Percentiles rank a stretch among this genome's conserved stretches.
Conservation (phyloP, 495 filamentous ascomycete genomes). For the Xeromyces bisporus region DNA sequence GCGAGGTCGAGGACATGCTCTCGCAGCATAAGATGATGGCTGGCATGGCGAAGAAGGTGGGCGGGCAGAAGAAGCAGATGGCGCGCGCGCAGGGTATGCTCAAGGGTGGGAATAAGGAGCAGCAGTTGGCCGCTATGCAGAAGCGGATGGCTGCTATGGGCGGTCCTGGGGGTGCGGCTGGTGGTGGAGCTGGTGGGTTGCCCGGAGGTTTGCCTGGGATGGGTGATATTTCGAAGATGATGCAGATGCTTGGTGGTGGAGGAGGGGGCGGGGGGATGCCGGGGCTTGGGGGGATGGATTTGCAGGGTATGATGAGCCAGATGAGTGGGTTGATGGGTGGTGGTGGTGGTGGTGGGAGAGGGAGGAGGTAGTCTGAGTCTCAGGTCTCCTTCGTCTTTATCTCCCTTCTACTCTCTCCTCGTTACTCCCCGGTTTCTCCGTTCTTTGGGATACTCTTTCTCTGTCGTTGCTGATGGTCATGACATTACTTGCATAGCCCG, state of each 20-base stretch:
- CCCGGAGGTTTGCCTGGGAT: conserved; percentile 38
- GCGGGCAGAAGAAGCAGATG: conserved; percentile 92
- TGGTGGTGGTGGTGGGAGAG: conserved; percentile 15
- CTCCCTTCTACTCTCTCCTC: too few relatives aligned
- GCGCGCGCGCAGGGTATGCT: conserved; percentile 81
- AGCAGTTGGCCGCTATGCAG: conserved; percentile 97
- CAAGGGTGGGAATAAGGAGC: conserved; percentile 71
- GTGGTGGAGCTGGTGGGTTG: too few relatives aligned
- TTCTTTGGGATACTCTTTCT: too few relatives aligned
- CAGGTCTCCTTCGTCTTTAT: too few relatives aligned
- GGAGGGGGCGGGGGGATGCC: conserved; percentile 32
- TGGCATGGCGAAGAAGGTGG: conserved; percentile 97
- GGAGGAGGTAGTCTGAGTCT: too few relatives aligned
- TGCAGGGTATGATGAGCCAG: conserved; percentile 73
- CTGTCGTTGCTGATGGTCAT: too few relatives aligned
- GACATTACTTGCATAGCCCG: too few relatives aligned
- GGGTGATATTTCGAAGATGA: conserved; percentile 67
- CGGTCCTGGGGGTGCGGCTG: conserved; percentile 36
- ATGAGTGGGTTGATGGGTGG: conserved; percentile 57
- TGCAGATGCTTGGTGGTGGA: conserved; percentile 51
- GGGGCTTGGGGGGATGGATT: conserved; percentile 52
- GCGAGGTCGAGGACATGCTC: conserved; percentile 93
- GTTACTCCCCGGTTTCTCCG: too few relatives aligned
- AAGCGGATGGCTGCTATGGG: conserved; percentile 88
- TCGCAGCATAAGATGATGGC: conserved; percentile 98